Evolutionary conservation across 805 yeast species (phyloP).

Genomic region (Yamadazyma nakazawae): DNA sequence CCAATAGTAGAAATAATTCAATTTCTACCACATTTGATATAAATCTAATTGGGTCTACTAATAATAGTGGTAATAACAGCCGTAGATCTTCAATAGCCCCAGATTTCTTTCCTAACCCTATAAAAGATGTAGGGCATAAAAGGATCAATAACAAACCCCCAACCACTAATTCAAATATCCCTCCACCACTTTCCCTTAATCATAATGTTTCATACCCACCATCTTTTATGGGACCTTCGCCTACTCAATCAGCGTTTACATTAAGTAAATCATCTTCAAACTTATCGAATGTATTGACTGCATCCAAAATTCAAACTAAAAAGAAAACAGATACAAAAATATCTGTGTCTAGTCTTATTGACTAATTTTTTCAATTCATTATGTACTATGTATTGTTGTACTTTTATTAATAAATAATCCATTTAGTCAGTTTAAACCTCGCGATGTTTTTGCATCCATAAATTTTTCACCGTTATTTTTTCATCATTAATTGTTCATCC

Average conservation of each 20-base stretch:
- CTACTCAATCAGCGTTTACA: slow-evolving; percentile 9
- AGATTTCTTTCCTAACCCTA: slow-evolving; percentile 42
- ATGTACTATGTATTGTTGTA: neutral
- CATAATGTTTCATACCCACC: slow-evolving; percentile 5
- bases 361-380: slow-evolving; percentile 13
- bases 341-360: slow-evolving; percentile 32
- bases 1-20: slow-evolving; percentile 39
- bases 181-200: slow-evolving; percentile 12
- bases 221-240: slow-evolving; percentile 4
- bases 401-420: neutral
- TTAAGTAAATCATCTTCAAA: slow-evolving; percentile 10
- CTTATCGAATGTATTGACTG: slow-evolving; percentile 12
- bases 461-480: neutral
- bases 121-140: slow-evolving; percentile 24
- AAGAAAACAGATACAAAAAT: slow-evolving; percentile 23
- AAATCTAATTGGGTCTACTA: slow-evolving; percentile 19
- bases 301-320: slow-evolving; percentile 3
- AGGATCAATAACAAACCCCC: slow-evolving; percentile 14
- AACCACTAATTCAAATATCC: slow-evolving; percentile 4
- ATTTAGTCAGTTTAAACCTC: neutral
- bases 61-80: slow-evolving; percentile 26
- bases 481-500: no score
- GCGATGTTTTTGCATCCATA: neutral
- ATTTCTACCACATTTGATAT: slow-evolving; percentile 32
- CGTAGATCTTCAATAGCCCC: slow-evolving; percentile 44